These are phyloP conservation scores for Mycena citricolor DNA, from an alignment of 1,284 basidiomycete species.

Conservation along the genomic window DNA sequence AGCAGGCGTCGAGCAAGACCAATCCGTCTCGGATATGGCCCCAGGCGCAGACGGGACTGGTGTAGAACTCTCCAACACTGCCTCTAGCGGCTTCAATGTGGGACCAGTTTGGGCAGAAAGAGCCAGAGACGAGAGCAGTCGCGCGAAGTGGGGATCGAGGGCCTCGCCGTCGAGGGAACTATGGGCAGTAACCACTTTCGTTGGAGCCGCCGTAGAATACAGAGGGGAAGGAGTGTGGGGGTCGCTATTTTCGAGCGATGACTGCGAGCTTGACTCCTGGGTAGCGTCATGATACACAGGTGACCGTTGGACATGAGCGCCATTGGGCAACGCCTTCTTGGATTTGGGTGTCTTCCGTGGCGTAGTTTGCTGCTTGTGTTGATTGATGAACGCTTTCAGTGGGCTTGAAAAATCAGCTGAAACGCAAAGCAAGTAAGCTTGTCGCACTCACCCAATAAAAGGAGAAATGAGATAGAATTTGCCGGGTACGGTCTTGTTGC, in stretches of 20 bases:
- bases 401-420: conserved; percentile 41
- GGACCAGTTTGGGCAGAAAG: conserved; percentile 59
- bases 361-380: conserved; percentile 44
- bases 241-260: conserved; percentile 58
- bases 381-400: conserved; percentile 64
- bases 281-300: conserved; percentile 35
- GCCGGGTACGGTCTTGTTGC: conserved; percentile 68
- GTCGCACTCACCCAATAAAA: conserved; percentile 79
- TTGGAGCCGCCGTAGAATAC: conserved; percentile 32
- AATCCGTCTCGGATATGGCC: conserved; percentile 24
- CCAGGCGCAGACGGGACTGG: conserved; percentile 25
- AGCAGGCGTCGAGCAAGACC: conserved; percentile 30
- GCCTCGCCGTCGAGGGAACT: conserved; percentile 22
- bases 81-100: conserved; percentile 20
- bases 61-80: conserved; percentile 23
- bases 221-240: conserved; percentile 65
- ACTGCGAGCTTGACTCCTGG: conserved; percentile 66
- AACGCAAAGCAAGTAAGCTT: conserved; percentile 5
- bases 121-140: conserved; percentile 60
- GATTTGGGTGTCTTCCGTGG: conserved; percentile 34
- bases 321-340: conserved; percentile 23
- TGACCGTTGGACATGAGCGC: conserved; percentile 22
- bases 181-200: conserved; percentile 23
- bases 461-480: conserved; percentile 97
- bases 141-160: conserved; percentile 70